Conservation (phyloP, 2,329 filamentous ascomycete species). For the Colletotrichum tropicicola region DNA sequence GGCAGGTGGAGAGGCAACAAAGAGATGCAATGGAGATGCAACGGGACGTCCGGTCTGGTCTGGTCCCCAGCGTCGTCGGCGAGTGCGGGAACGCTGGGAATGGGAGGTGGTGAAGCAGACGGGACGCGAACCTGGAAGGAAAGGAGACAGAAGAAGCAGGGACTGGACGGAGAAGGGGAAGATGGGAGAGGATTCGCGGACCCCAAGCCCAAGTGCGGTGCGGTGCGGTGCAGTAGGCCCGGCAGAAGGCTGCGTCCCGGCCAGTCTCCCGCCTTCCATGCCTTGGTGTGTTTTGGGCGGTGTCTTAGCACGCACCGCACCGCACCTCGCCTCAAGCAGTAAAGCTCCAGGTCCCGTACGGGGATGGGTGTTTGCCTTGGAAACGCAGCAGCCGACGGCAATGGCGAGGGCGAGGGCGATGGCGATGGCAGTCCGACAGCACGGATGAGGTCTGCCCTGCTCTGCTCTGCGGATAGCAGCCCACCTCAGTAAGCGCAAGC, state of each 20-base stretch:
- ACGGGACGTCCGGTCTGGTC: too few species aligned
- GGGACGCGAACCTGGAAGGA: not conserved
- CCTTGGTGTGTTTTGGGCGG: not conserved
- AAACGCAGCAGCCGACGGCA: not conserved
- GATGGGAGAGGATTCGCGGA: not conserved
- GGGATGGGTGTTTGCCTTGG: not conserved
- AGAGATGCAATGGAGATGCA: too few species aligned
- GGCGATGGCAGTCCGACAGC: too few species aligned
- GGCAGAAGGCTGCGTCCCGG: too few species aligned
- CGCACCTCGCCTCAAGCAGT: slow-evolving; percentile 16
- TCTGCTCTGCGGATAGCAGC: too few species aligned
- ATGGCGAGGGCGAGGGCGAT: too few species aligned
- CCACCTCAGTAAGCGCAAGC: too few species aligned
- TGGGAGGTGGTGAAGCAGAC: too few species aligned
- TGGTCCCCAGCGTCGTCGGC: not conserved
- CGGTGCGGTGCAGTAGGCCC: too few species aligned
- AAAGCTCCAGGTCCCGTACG: slow-evolving; percentile 7
- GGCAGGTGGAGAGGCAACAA: too few species aligned
- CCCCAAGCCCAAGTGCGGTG: too few species aligned
- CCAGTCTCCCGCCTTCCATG: slow-evolving; percentile 8
- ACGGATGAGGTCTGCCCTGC: too few species aligned
- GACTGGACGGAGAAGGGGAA: not conserved
- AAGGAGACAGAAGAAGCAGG: not conserved
- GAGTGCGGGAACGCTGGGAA: not conserved
- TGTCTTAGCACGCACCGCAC: slow-evolving; percentile 19